A percentile compares a stretch with the other conserved stretches of the same genome.
Conservation (phyloP, 2,329 filamentous ascomycete genomes). For the Fusarium brachygibbosum region DNA sequence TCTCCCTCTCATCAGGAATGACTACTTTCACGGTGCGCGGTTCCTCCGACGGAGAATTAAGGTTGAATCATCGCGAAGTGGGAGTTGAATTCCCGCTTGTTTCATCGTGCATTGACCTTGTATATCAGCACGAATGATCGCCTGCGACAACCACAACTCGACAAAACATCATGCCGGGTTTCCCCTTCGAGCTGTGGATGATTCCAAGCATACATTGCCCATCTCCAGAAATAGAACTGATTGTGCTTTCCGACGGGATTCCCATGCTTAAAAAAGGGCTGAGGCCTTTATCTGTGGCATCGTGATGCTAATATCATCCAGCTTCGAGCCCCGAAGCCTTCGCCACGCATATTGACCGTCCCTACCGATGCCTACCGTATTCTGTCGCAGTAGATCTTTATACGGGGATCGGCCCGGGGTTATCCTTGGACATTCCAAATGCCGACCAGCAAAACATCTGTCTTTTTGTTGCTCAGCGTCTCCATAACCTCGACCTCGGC, state of each 20-base stretch:
- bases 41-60: conserved; percentile 1
- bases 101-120: conserved; percentile 1
- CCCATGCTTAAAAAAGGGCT: conserved; percentile 24
- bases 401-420: conserved; percentile 22
- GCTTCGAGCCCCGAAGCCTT: conserved; percentile 23
- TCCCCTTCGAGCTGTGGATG: conserved; percentile 16
- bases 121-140: conserved; percentile 19
- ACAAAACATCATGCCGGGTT: conserved; percentile 16
- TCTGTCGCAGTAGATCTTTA: not conserved
- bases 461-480: conserved; percentile 24
- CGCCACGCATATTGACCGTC: conserved; percentile 12
- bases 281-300: conserved; percentile 18
- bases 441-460: conserved; percentile 30
- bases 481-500: conserved; percentile 37
- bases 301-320: conserved; percentile 5
- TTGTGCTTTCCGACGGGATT: conserved; percentile 24
- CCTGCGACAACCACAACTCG: conserved; percentile 15
- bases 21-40: not conserved
- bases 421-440: conserved; percentile 25
- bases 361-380: conserved; percentile 7
- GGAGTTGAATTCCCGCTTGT: not conserved
- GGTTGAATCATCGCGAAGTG: not conserved
- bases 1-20: not conserved
- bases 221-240: conserved; percentile 39
- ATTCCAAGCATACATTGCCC: conserved; percentile 12